Base-by-base conservation (phyloP, 2,329 filamentous ascomycete genomes). In the Monilinia fructicola region DNA sequence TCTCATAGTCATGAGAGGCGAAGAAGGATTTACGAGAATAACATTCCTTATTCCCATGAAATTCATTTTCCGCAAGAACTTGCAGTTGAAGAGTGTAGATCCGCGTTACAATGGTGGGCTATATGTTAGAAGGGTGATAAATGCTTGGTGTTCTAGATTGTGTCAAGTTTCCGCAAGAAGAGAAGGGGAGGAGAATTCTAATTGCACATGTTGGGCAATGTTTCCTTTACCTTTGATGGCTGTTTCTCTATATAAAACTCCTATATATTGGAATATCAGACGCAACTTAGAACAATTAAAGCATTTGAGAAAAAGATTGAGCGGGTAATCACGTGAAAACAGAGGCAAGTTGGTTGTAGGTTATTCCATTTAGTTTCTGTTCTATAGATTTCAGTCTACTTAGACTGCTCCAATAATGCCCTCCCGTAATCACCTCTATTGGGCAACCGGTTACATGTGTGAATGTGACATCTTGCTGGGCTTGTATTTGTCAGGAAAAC, bases 391-490 rank as follows among this genome's bases (percentile, higher is more conserved):
- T 23, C 28, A 21, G 14, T 52, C 16, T 53, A 65, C 35, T 52
- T n/a, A 11, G 11, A 62, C 21, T 68, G 69, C 58, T 67, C 69
- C 40, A 74, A 28, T 44, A 74, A 67, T 48, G 69, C 73, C 53
- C 81, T 84, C 0, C 91, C 90, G 75, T 93, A 93, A 74, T 94
- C 91, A 0, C 90, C 91, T 0, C 79, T 86, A 76, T 94, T 93
- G 0, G 91, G 91, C 42, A 85, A 88, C 46, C 91, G 78, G 69
- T 91, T 78, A 63, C 92, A 78, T 0, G 90, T 93, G 75, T 94
- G 91, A 28, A 91, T 90, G 72, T 94, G 91, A 72, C 91, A 94
- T 77, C 90, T 91, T 42, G 87, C 87, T 0, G 90, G 90, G 76
- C 90, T 85, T 60, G 81, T 81, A 74, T 93, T 94, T 1, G 83